Conservation (phyloP, 2,329 filamentous ascomycete species). For the Aspergillus sp. region DNA sequence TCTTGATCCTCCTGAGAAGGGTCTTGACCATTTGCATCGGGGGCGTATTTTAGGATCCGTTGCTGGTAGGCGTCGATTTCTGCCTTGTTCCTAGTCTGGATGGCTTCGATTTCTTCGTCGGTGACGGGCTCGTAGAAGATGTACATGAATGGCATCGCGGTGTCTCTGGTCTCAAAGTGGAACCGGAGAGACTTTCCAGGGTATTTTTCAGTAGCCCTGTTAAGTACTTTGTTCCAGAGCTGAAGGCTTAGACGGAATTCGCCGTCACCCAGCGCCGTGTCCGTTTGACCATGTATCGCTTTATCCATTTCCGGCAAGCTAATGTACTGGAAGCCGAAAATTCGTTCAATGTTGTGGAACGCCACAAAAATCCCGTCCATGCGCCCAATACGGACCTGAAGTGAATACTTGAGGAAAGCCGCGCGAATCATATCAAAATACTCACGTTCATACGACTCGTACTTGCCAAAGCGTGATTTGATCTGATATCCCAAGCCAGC, state of each 20-base stretch:
- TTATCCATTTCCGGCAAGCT: conserved; percentile 81
- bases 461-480: conserved; percentile 69
- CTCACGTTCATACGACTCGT: conserved; percentile 90
- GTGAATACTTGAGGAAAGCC: conserved; percentile 92
- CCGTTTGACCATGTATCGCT: conserved; percentile 76
- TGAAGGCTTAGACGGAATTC: conserved; percentile 83
- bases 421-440: conserved; percentile 96
- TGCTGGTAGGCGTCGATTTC: conserved; percentile 69
- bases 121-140: conserved; percentile 85
- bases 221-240: conserved; percentile 75
- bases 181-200: conserved; percentile 74
- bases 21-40: conserved; percentile 14
- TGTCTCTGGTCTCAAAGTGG: conserved; percentile 74
- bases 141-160: conserved; percentile 69
- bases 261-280: conserved; percentile 68
- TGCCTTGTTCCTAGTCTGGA: conserved; percentile 68
- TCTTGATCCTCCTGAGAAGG: background rate
- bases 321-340: conserved; percentile 97
- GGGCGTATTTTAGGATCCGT: conserved; percentile 37
- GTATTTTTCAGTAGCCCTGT: conserved; percentile 72
- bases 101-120: conserved; percentile 66
- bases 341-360: conserved; percentile 89
- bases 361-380: conserved; percentile 99
- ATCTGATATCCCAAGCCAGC: conserved; percentile 86
- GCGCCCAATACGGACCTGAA: conserved; percentile 93